A percentile compares a stretch with the other conserved stretches of the same genome.
These are phyloP conservation scores for Cyberlindnera maclurae DNA, from an alignment of 805 yeast species.

Conservation along the genomic window DNA sequence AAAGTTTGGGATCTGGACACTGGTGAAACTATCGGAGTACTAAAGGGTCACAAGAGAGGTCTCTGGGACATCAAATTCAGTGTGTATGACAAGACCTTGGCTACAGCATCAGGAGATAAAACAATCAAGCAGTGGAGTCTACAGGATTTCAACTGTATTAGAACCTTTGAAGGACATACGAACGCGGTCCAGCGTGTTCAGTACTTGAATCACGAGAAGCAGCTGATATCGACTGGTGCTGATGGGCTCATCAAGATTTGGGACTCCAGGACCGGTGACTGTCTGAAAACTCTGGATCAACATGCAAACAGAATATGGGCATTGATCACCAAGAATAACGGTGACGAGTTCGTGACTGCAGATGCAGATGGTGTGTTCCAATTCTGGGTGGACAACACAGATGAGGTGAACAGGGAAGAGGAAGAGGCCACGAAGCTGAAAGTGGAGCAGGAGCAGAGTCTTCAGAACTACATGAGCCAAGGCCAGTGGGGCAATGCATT, in stretches of 20 bases:
- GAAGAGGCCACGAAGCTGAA: slow-evolving; percentile 42
- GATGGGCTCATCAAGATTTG: slow-evolving; percentile 92
- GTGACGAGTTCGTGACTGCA: slow-evolving; percentile 68
- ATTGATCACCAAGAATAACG: slow-evolving; percentile 56
- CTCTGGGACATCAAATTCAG: slow-evolving; percentile 88
- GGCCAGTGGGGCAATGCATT: slow-evolving; percentile 89
- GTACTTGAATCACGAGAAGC: slow-evolving; percentile 60
- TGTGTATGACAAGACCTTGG: slow-evolving; percentile 65
- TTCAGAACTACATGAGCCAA: slow-evolving; percentile 62
- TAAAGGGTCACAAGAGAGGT: slow-evolving; percentile 90
- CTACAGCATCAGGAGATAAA: slow-evolving; percentile 90
- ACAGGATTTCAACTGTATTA: slow-evolving; percentile 62
- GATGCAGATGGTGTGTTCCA: slow-evolving; percentile 94
- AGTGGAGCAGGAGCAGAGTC: slow-evolving; percentile 84
- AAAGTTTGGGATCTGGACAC: slow-evolving; percentile 80
- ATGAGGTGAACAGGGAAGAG: slow-evolving; percentile 51
- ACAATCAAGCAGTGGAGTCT: slow-evolving; percentile 86
- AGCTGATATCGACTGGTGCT: slow-evolving; percentile 73
- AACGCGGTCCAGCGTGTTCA: slow-evolving; percentile 82
- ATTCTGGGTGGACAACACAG: slow-evolving; percentile 85
- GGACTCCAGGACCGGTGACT: slow-evolving; percentile 74
- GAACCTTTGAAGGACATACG: slow-evolving; percentile 91
- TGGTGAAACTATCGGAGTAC: slow-evolving; percentile 83
- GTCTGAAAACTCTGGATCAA: slow-evolving; percentile 79
- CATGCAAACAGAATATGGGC: slow-evolving; percentile 97